phyloP scores from a whole-genome alignment of 805 yeast species.

The Kluyveromyces wickerhamii region DNA sequence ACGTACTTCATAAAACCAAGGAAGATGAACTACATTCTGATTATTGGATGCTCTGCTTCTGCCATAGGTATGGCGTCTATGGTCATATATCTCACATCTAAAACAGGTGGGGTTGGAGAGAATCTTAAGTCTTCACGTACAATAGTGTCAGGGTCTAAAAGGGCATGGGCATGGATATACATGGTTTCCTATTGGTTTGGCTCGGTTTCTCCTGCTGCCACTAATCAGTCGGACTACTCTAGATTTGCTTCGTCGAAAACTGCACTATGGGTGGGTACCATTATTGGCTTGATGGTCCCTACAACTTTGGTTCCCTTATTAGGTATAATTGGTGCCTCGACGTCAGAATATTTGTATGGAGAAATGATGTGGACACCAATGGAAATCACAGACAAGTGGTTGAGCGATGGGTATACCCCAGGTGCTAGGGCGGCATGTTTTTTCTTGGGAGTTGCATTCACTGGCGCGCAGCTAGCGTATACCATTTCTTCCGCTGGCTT shows the following conservation, averaged over 20 bases:
- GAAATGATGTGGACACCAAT: slow-evolving; percentile 32
- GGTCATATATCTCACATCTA: slow-evolving; percentile 27
- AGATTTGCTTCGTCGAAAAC: slow-evolving; percentile 31
- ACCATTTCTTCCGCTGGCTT: slow-evolving; percentile 34
- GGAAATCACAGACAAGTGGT: slow-evolving; percentile 28
- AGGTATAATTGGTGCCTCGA: slow-evolving; percentile 37
- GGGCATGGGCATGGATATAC: slow-evolving; percentile 37
- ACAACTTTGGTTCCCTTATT: slow-evolving; percentile 37
- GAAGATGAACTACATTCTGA: slow-evolving; percentile 31
- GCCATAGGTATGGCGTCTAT: slow-evolving; percentile 35
- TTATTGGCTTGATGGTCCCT: slow-evolving; percentile 29
- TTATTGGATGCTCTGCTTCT: slow-evolving; percentile 30
- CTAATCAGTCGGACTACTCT: slow-evolving; percentile 36
- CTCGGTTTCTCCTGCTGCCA: slow-evolving; percentile 33
- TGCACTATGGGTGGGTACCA: slow-evolving; percentile 28
- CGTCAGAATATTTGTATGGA: slow-evolving; percentile 31
- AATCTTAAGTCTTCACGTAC: slow-evolving; percentile 22
- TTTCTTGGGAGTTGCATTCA: slow-evolving; percentile 34
- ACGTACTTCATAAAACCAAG: slow-evolving; percentile 35
- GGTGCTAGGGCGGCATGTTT: slow-evolving; percentile 34
- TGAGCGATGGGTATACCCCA: slow-evolving; percentile 26
- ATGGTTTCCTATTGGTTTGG: slow-evolving; percentile 36
- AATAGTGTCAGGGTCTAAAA: slow-evolving; percentile 28
- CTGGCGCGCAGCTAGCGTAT: slow-evolving; percentile 33
- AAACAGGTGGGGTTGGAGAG: slow-evolving; percentile 31